These are phyloP conservation scores for Fremontodendron californicum DNA, from an alignment of 345 rosid species.

Conservation along the genomic window DNA sequence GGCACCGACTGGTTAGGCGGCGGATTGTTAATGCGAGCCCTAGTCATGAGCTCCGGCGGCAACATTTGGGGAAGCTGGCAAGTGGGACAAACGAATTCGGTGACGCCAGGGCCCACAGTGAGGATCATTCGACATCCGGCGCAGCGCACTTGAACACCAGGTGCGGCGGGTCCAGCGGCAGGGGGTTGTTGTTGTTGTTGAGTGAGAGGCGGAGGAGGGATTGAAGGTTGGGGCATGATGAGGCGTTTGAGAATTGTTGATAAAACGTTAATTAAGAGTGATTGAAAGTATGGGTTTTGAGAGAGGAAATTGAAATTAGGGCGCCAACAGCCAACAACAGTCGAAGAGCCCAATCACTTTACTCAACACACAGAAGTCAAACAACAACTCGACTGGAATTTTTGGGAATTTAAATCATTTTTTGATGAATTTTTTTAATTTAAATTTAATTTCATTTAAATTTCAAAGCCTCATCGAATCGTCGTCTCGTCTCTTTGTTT, in stretches of 20 bases:
- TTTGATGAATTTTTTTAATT: background rate
- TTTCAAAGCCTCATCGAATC: too few relatives aligned
- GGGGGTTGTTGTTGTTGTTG: constrained; percentile 43
- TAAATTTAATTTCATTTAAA: background rate
- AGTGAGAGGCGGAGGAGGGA: constrained; percentile 47
- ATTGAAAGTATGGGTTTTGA: background rate
- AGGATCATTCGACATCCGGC: constrained; percentile 89
- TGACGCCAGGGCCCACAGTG: constrained; percentile 59
- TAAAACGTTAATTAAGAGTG: background rate
- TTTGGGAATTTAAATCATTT: background rate
- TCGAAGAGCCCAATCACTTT: background rate
- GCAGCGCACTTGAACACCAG: constrained; percentile 84
- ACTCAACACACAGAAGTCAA: too few relatives aligned
- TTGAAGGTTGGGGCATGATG: constrained; percentile 77
- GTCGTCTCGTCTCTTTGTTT: too few relatives aligned
- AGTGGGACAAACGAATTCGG: constrained; percentile 80
- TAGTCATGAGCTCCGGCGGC: constrained; percentile 79
- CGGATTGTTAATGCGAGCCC: constrained; percentile 34
- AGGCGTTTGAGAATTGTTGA: background rate
- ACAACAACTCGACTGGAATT: background rate
- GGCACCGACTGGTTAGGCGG: constrained; percentile 42
- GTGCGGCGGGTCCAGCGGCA: constrained; percentile 27
- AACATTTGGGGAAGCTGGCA: constrained; percentile 93
- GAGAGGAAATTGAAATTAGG: background rate
- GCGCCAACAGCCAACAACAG: constrained; percentile 15